These are phyloP conservation scores for Fusarium setosum DNA, from an alignment of 2,329 filamentous ascomycete genomes.

Conservation along the genomic window DNA sequence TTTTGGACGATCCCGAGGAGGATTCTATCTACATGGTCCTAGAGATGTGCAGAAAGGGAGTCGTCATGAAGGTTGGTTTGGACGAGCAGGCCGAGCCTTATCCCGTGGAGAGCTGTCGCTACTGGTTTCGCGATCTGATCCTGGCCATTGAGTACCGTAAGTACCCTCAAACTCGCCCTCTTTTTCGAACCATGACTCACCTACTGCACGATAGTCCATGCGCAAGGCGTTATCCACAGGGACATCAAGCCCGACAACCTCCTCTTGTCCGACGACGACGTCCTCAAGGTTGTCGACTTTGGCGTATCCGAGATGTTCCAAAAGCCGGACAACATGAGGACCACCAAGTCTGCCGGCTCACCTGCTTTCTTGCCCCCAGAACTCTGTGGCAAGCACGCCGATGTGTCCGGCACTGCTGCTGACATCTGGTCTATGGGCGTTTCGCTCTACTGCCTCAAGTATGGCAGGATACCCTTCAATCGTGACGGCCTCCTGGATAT, in stretches of 20 bases:
- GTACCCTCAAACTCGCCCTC: constrained; percentile 46
- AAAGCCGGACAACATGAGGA: constrained; percentile 86
- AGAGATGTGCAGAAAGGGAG: constrained; percentile 98
- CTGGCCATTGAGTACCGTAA: constrained; percentile 91
- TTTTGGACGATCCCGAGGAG: constrained; percentile 93
- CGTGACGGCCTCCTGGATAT: constrained; percentile 83
- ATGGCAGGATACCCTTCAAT: constrained; percentile 89
- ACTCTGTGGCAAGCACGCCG: constrained; percentile 87
- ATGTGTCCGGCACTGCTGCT: constrained; percentile 87
- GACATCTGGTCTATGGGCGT: constrained; percentile 99
- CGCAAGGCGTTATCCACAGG: constrained; percentile 92
- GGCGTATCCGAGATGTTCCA: constrained; percentile 99
- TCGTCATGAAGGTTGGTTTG: constrained; percentile 95
- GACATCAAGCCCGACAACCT: constrained; percentile 99
- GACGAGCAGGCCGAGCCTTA: constrained; percentile 86
- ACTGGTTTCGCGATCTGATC: constrained; percentile 95
- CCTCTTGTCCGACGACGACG: constrained; percentile 86
- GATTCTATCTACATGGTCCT: constrained; percentile 99
- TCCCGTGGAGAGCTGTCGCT: constrained; percentile 81
- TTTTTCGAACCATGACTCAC: not conserved
- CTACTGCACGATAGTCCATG: constrained; percentile 72
- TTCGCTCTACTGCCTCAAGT: constrained; percentile 91
- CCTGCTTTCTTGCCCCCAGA: constrained; percentile 96
- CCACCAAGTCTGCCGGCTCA: constrained; percentile 91
- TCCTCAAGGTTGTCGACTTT: constrained; percentile 98